Evolutionary conservation across 805 yeast species (phyloP), one percentile per base, ranked within the genome.

Genomic region (Lachancea meyersii): DNA sequence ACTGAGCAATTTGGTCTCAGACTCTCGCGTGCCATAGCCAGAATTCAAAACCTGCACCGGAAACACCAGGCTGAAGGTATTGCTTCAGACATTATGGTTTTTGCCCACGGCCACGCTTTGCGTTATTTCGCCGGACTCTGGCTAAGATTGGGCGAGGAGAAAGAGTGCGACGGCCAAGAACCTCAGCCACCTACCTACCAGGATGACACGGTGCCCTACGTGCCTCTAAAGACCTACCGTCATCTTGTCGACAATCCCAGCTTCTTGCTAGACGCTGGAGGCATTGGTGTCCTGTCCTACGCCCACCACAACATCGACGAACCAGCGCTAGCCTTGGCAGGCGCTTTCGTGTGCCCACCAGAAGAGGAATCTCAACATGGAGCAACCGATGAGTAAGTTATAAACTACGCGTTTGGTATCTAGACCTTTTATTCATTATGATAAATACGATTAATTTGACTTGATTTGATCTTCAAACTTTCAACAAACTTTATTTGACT

Each of bases 101-200:
- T 89, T 46, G 97, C 91, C 9, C 97, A 91, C 59, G 97, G 97
- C 34, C 97, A 91, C 57, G 84, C 89, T 38, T 69, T 91, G 53
- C 80, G 97, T 57, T 84, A 91, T 59, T 79, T 91, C 56, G 94
- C 91, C 6, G 86, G 88, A 17, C 68, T 96, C 46, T 91, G 97
- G 97, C 79, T 85, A 44, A 58, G 51, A 38, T 40, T 60, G 31
- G 69, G 71, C 28, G 56, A 51, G 13, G 67, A 62, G 35, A 55
- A 58, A 36, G 38, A 44, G 13, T 58, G 58, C 48, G 52, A 49
- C 19, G 45, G 52, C 14, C 47, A 40, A 3, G 38, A 49, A 32
- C 60, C 60, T 37, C 45, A 40, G 24, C 48, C 49, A 2, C 45
- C 47, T 19, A 53, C 61, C 17, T 56, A 58, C 42, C 30, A 54